Evolutionary conservation across 2,329 filamentous ascomycete species (phyloP).

Genomic region (Clarireedia monteithiana): DNA sequence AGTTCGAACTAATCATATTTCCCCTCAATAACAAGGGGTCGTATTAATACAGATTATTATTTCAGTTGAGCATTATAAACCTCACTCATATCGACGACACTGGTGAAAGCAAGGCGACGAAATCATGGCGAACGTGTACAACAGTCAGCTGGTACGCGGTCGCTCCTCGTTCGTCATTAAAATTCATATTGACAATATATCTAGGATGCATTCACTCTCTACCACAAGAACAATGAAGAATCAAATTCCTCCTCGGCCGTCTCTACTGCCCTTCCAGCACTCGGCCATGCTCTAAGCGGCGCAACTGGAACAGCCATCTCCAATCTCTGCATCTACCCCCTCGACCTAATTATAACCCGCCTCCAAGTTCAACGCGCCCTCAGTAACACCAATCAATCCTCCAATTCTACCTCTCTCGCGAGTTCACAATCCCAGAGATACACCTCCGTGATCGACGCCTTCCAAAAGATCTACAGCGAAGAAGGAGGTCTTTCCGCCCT

Average conservation of each 20-base stretch:
- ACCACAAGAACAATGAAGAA: slow-evolving; percentile 31
- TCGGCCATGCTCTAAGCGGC: slow-evolving; percentile 77
- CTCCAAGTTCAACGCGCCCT: slow-evolving; percentile 69
- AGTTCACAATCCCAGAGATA: slow-evolving; percentile 42
- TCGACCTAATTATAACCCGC: slow-evolving; percentile 74
- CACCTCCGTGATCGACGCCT: slow-evolving; percentile 58
- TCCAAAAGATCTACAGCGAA: slow-evolving; percentile 58
- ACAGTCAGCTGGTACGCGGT: slow-evolving; percentile 35
- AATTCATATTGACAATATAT: background rate
- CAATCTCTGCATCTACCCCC: slow-evolving; percentile 71
- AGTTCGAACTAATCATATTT: background rate
- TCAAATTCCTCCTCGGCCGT: slow-evolving; percentile 15
- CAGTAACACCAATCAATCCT: slow-evolving; percentile 32
- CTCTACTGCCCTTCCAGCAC: slow-evolving; percentile 52
- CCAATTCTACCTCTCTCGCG: background rate
- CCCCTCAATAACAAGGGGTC: background rate
- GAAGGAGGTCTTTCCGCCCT: slow-evolving; percentile 65
- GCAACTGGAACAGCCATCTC: slow-evolving; percentile 71
- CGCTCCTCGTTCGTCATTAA: background rate
- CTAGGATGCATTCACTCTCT: slow-evolving; percentile 26
- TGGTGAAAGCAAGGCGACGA: background rate
- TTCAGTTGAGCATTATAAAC: background rate
- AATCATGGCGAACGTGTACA: slow-evolving; percentile 31
- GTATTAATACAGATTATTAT: background rate
- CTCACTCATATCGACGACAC: background rate